A percentile compares a stretch with the other conserved stretches of the same genome.
Conservation (phyloP, 805 yeast genomes). For the Candida ficus region DNA sequence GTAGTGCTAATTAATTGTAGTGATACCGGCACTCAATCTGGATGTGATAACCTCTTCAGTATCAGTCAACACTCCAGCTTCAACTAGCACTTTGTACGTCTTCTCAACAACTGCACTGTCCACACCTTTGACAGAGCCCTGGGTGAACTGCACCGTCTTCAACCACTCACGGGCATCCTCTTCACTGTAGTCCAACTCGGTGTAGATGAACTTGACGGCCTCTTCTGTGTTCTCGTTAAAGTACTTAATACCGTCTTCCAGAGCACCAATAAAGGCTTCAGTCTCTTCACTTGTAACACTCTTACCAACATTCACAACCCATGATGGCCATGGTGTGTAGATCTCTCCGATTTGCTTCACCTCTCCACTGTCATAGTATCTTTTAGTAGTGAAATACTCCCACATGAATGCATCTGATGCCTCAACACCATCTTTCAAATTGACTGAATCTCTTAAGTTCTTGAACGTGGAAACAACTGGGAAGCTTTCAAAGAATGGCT, state of each 20-base stretch:
- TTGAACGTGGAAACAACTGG: conserved; percentile 62
- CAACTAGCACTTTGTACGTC: conserved; percentile 51
- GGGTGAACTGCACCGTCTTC: conserved; percentile 60
- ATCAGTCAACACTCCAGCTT: conserved; percentile 53
- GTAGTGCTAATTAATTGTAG: no score
- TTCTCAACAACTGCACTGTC: conserved; percentile 46
- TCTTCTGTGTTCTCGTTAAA: conserved; percentile 58
- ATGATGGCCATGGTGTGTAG: conserved; percentile 95
- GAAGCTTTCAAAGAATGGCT: conserved; percentile 47
- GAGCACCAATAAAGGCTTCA: conserved; percentile 41
- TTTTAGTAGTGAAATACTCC: conserved; percentile 89
- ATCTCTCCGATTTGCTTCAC: conserved; percentile 82
- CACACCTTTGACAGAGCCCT: conserved; percentile 36
- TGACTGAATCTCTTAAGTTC: conserved; percentile 77
- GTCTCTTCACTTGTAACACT: conserved; percentile 31
- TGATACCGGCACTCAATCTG: conserved; percentile 8
- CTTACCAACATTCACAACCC: conserved; percentile 65
- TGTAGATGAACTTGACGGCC: conserved; percentile 58
- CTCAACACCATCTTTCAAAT: conserved; percentile 34
- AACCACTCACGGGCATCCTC: conserved; percentile 83
- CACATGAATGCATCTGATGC: conserved; percentile 87
- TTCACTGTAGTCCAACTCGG: conserved; percentile 66
- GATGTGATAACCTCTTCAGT: conserved; percentile 31
- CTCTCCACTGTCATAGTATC: conserved; percentile 74
- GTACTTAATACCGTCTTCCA: conserved; percentile 64